Evolutionary conservation across 2,329 filamentous ascomycete species (phyloP).

Genomic region (Helotiales sp.): DNA sequence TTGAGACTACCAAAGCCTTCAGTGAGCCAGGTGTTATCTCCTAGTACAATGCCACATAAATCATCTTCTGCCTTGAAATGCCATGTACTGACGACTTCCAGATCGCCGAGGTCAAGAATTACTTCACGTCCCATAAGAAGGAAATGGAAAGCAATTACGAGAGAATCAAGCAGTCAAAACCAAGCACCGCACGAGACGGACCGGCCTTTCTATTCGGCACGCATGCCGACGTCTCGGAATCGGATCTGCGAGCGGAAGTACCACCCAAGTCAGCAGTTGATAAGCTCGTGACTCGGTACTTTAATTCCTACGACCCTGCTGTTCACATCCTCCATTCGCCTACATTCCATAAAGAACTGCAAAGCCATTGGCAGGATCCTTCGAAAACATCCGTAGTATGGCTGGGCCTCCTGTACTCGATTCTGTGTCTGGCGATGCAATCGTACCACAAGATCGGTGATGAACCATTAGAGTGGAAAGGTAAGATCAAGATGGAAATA

Average conservation of each 20-base stretch:
- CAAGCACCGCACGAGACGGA: conserved; percentile 62
- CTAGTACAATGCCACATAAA: background rate
- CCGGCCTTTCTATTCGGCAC: conserved; percentile 82
- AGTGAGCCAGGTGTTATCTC: background rate
- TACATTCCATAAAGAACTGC: conserved; percentile 78
- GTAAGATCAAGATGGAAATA: conserved; percentile 47
- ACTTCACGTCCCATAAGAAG: conserved; percentile 84
- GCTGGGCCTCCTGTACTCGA: conserved; percentile 76
- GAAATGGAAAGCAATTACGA: conserved; percentile 84
- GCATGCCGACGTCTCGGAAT: conserved; percentile 68
- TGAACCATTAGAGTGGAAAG: conserved; percentile 78
- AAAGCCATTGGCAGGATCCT: conserved; percentile 71
- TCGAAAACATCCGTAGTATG: conserved; percentile 76
- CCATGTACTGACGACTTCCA: conserved; percentile 42
- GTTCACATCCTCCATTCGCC: conserved; percentile 80
- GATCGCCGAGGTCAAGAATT: conserved; percentile 93
- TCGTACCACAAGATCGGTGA: conserved; percentile 81
- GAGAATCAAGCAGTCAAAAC: conserved; percentile 72
- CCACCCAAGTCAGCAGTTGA: conserved; percentile 84
- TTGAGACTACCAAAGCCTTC: background rate
- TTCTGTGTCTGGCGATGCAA: conserved; percentile 77
- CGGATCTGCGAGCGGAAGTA: conserved; percentile 78
- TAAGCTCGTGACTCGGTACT: conserved; percentile 84
- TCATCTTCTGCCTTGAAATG: background rate
- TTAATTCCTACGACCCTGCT: conserved; percentile 78